A percentile compares a stretch with the other conserved stretches of the same genome.
Evolutionary conservation across 2,329 filamentous ascomycete genomes (phyloP).

Genomic region (Arthrobotrys megalospora): DNA sequence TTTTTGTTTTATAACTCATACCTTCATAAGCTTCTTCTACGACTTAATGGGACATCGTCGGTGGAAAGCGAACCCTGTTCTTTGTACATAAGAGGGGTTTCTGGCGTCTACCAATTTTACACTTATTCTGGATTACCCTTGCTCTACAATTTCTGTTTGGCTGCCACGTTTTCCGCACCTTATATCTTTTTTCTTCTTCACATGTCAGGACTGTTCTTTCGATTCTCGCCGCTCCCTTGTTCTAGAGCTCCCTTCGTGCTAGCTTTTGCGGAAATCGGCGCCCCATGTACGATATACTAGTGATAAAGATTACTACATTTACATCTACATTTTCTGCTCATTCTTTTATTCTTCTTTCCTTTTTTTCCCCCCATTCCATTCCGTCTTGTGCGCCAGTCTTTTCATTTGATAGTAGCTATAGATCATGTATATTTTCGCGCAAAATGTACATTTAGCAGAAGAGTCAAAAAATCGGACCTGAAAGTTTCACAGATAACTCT

Average conservation of each 20-base stretch:
- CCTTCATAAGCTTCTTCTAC: slow-evolving; percentile 25
- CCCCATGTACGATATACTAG: slow-evolving; percentile 56
- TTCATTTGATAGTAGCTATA: slow-evolving; percentile 24
- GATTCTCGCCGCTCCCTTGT: slow-evolving; percentile 36
- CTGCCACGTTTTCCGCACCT: slow-evolving; percentile 19
- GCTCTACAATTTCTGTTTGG: slow-evolving; percentile 8
- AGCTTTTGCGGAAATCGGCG: slow-evolving; percentile 27
- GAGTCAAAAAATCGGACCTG: neutral
- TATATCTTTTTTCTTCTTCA: slow-evolving; percentile 17
- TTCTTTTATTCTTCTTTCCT: slow-evolving; percentile 12
- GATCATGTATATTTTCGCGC: slow-evolving; percentile 7
- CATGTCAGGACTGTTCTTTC: slow-evolving; percentile 36
- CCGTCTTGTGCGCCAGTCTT: neutral
- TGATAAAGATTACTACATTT: slow-evolving; percentile 46
- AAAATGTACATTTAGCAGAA: slow-evolving; percentile 17
- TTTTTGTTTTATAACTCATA: slow-evolving; percentile 11
- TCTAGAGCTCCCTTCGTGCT: slow-evolving; percentile 29
- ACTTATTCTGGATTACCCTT: slow-evolving; percentile 18
- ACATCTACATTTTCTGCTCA: neutral
- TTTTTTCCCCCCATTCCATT: neutral
- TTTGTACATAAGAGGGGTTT: slow-evolving; percentile 38
- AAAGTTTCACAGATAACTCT: neutral
- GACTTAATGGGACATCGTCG: slow-evolving; percentile 23
- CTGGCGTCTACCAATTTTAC: slow-evolving; percentile 30
- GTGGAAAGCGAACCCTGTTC: slow-evolving; percentile 28